Evolutionary conservation across 768 basidiomycete species (phyloP), one percentile per base, ranked within the genome.

Genomic region (Nidularia sp.): DNA sequence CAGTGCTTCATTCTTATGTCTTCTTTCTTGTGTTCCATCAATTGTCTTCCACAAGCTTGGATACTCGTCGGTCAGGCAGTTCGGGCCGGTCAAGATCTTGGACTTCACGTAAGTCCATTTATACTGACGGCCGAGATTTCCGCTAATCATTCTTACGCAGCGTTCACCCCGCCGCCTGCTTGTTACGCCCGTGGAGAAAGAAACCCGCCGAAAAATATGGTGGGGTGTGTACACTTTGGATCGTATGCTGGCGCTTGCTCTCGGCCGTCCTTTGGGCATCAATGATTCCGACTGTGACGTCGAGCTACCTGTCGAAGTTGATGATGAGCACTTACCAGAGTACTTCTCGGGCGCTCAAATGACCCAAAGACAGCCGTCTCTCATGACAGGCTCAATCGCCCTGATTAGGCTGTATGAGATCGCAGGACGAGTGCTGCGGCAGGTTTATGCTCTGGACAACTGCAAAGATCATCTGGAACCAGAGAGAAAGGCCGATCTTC

Each of bases 41-140:
- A 96, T 62, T 93, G 93, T 63, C 80, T 96, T 48, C 93, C 93
- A 2, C 93, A 94, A 70, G 91, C 93, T 32, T 96, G 93, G 93
- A 81, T 95, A 56, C 77, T 94, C 52, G 82, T 93, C 50, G 93
- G 93, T 42, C 93, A 95, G 66, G 93, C 90, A 22, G 83, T 96
- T 45, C 84, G 93, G 53, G 84, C 84, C 53, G 93, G 89, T 2
- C 93, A 95, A 67, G 93, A 96, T 71, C 76, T 95, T 41, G 93
- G 93, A 44, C 79, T 96, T 59, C 93, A 95, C 72, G 92, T 94
- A 71, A 76, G 90, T 51, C 53, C 43, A 15, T 25, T 56, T 55
- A 34, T 56, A 42, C 43, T 50, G 22, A 52, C 64, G 51, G 63
- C 58, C n/a, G 32, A 15, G 9, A 6, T 15, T 6, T 6, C 9